These are phyloP conservation scores for Glaciozyma martinii DNA, from an alignment of 768 basidiomycete species.

Conservation along the genomic window DNA sequence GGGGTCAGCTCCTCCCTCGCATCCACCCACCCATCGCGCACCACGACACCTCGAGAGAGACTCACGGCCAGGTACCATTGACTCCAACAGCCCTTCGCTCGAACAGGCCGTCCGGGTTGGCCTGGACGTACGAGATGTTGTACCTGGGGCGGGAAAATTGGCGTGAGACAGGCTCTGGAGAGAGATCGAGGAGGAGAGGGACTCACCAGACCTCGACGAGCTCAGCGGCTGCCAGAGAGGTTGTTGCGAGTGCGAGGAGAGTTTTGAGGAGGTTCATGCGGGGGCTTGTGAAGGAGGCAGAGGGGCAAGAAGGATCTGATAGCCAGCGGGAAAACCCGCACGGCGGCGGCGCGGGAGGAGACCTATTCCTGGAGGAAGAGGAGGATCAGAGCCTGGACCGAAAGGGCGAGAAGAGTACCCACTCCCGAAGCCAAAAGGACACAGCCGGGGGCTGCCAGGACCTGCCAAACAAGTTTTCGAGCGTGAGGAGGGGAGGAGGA, in stretches of 20 bases:
- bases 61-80: slow-evolving; percentile 90
- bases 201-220: slow-evolving; percentile 1
- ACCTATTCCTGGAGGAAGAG: too few relatives aligned
- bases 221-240: not conserved
- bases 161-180: not conserved
- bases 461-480: too few relatives aligned
- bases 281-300: not conserved
- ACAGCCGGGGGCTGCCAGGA: too few relatives aligned
- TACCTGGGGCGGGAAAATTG: slow-evolving; percentile 46
- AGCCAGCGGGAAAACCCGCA: too few relatives aligned
- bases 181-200: not conserved
- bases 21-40: not conserved
- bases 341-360: too few relatives aligned
- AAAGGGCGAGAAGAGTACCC: too few relatives aligned
- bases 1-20: not conserved
- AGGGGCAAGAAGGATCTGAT: not conserved
- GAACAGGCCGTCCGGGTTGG: slow-evolving; percentile 73
- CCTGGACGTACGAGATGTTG: slow-evolving; percentile 79
- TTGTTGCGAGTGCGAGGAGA: not conserved
- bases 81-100: slow-evolving; percentile 73
- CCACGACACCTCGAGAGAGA: slow-evolving; percentile 14
- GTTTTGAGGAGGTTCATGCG: not conserved
- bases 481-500: too few relatives aligned
- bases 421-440: too few relatives aligned
- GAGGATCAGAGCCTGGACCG: too few relatives aligned